Conservation (phyloP, 371 early-diverging fungal genomes). For the Lichtheimia corymbifera region DNA sequence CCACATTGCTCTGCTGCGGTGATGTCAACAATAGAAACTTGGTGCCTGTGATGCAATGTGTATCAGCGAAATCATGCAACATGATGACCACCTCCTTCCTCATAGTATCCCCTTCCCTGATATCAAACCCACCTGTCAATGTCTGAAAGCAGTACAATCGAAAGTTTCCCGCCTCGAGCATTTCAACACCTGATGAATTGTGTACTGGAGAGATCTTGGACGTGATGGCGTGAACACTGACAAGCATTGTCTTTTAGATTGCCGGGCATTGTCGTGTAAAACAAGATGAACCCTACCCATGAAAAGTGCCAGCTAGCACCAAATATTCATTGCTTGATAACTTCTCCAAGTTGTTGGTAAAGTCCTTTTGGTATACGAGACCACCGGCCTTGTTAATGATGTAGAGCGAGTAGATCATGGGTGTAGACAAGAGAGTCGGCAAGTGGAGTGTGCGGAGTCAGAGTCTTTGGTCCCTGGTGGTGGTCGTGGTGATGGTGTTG, state of each 20-base stretch:
- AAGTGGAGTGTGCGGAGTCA: too few species aligned
- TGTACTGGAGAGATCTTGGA: constrained; percentile 89
- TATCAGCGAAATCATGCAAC: neutral
- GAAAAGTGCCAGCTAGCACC: constrained; percentile 96
- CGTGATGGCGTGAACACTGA: constrained; percentile 94
- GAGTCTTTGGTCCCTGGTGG: too few species aligned
- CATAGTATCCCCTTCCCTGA: neutral
- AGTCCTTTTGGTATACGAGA: constrained; percentile 92
- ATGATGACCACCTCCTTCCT: neutral
- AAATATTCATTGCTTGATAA: constrained; percentile 94
- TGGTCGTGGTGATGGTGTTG: too few species aligned
- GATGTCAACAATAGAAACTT: constrained; percentile 92
- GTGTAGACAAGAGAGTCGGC: too few species aligned
- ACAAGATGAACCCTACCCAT: constrained; percentile 61
- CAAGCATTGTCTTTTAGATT: neutral
- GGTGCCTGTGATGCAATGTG: constrained; percentile 60
- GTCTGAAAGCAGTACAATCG: constrained; percentile 92
- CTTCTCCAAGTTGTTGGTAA: constrained; percentile 75
- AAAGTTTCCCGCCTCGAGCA: constrained; percentile 90
- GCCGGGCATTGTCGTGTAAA: neutral
- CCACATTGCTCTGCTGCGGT: constrained; percentile 72
- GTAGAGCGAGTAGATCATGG: constrained; percentile 88
- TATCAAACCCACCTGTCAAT: constrained; percentile 71
- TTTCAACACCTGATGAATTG: constrained; percentile 83
- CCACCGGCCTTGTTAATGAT: constrained; percentile 98